Conservation (phyloP, 2,329 filamentous ascomycete species). For the Fusarium buharicum region DNA sequence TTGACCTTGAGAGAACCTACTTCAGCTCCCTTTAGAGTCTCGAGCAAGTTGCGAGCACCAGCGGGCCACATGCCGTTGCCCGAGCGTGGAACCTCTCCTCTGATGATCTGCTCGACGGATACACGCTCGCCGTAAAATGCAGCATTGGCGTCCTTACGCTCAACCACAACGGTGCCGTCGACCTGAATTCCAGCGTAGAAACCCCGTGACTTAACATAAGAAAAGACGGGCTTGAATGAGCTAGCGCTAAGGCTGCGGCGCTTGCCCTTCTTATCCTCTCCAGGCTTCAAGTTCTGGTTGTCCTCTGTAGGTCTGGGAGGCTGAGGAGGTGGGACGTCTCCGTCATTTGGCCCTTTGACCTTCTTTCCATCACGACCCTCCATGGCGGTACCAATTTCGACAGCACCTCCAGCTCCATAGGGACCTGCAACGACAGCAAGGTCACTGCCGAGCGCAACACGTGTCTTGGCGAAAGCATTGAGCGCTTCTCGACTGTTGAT, state of each 20-base stretch:
- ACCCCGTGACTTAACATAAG: conserved; percentile 87
- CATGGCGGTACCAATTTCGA: conserved; percentile 65
- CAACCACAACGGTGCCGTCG: conserved; percentile 87
- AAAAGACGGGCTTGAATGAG: conserved; percentile 58
- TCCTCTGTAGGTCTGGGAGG: conserved; percentile 26
- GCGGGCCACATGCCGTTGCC: conserved; percentile 48
- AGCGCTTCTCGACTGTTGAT: conserved; percentile 83
- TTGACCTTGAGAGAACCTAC: conserved; percentile 42
- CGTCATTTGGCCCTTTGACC: conserved; percentile 58
- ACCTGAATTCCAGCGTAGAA: conserved; percentile 89
- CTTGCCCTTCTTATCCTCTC: conserved; percentile 43
- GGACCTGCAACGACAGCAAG: conserved; percentile 77
- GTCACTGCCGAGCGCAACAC: conserved; percentile 82
- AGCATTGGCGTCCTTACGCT: conserved; percentile 88
- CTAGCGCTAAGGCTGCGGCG: conserved; percentile 48
- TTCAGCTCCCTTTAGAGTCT: conserved; percentile 49
- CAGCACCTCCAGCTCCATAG: conserved; percentile 75
- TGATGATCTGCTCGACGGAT: conserved; percentile 59
- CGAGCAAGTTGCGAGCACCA: conserved; percentile 47
- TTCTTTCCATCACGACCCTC: conserved; percentile 44
- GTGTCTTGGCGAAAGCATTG: conserved; percentile 78
- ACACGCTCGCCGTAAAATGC: conserved; percentile 79
- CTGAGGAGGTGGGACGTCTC: conserved; percentile 9
- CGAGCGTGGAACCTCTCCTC: conserved; percentile 51
- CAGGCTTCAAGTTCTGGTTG: conserved; percentile 44